These are phyloP conservation scores for Claviceps sp. DNA, from an alignment of 2,329 filamentous ascomycete species.

Conservation along the genomic window DNA sequence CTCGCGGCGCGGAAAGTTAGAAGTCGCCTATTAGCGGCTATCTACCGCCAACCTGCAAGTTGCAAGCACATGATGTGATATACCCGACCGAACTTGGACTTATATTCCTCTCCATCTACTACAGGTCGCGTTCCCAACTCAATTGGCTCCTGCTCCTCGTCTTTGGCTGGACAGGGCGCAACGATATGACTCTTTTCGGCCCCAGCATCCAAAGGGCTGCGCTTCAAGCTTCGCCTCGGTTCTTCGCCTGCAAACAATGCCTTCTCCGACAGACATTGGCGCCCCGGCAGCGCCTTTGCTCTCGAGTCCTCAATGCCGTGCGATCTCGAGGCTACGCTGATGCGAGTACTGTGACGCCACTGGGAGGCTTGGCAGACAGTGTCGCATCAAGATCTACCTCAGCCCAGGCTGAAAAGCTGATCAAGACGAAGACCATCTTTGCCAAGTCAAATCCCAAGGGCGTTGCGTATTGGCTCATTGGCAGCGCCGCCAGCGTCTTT, in stretches of 20 bases:
- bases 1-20: not conserved
- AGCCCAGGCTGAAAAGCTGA: slow-evolving; percentile 9
- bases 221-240: slow-evolving; percentile 24
- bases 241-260: slow-evolving; percentile 37
- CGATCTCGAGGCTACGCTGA: slow-evolving; percentile 26
- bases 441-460: slow-evolving; percentile 56
- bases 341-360: slow-evolving; percentile 17
- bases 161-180: not conserved
- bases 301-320: slow-evolving; percentile 25
- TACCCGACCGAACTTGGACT: not conserved
- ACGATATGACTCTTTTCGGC: slow-evolving; percentile 27
- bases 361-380: slow-evolving; percentile 15
- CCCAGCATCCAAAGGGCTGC: slow-evolving; percentile 28
- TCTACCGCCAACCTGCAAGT: too few relatives aligned
- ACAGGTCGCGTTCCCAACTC: not conserved
- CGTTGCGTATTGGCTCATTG: slow-evolving; percentile 86
- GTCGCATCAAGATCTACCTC: slow-evolving; percentile 12
- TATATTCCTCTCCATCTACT: not conserved
- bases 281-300: slow-evolving; percentile 18
- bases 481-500: slow-evolving; percentile 84
- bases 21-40: not conserved
- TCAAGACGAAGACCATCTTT: slow-evolving; percentile 29
- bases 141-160: not conserved
- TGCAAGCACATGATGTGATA: not conserved
- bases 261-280: slow-evolving; percentile 19